Percentiles rank a stretch among this genome's conserved stretches.
phyloP scores from a whole-genome alignment of 371 early-diverging fungal species.

The Phascolomyces articulosus region DNA sequence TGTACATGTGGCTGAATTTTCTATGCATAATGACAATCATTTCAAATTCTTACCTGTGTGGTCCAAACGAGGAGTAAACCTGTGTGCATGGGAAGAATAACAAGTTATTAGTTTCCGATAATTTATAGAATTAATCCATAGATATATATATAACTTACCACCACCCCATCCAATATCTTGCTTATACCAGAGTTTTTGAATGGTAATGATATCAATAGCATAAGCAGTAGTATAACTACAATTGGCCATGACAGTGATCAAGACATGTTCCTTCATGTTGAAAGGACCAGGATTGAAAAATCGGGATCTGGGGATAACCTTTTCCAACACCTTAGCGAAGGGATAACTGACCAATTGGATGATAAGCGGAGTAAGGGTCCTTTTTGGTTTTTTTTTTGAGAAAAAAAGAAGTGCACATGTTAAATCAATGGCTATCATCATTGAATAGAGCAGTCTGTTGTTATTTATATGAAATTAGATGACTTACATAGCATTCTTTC shows the following conservation, averaged over 20 bases:
- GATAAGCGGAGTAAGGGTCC: slow-evolving; percentile 48
- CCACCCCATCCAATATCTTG: slow-evolving; percentile 65
- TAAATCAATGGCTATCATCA: no score
- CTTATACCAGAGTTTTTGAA: slow-evolving; percentile 66
- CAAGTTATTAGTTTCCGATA: no score
- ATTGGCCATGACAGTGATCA: slow-evolving; percentile 72
- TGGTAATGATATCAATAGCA: slow-evolving; percentile 75
- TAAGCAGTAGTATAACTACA: slow-evolving; percentile 63
- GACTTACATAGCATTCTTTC: slow-evolving; percentile 50
- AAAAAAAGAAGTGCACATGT: no score
- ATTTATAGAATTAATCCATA: no score
- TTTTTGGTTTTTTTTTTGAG: no score
- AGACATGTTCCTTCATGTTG: slow-evolving; percentile 85
- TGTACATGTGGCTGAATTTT: no score
- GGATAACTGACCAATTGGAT: slow-evolving; percentile 68
- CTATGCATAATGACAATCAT: no score
- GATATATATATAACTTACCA: no score
- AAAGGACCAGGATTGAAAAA: slow-evolving; percentile 81
- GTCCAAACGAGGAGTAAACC: slow-evolving; percentile 66
- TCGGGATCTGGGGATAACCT: slow-evolving; percentile 32
- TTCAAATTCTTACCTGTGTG: slow-evolving; percentile 72
- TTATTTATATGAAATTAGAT: no score
- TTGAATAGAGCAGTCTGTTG: no score
- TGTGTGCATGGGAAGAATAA: no score
- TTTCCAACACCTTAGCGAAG: slow-evolving; percentile 66